Conservation (phyloP, 2,329 filamentous ascomycete genomes). For the Aspergillaceae sp. region DNA sequence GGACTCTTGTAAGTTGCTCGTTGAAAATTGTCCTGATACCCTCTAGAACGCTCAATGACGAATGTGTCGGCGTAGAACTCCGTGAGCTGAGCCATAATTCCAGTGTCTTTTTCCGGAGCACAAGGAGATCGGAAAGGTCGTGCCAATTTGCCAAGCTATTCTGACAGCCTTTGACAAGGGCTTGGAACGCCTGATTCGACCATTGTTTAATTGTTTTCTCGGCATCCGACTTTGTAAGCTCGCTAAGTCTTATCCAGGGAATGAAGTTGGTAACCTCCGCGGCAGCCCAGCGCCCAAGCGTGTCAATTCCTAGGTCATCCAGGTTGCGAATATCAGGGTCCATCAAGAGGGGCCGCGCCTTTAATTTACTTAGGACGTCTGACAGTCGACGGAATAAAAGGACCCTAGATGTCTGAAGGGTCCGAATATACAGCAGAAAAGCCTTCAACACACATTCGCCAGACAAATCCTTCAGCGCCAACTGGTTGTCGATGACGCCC, state of each 20-base stretch:
- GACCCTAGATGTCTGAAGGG: slow-evolving; percentile 66
- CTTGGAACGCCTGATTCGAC: slow-evolving; percentile 53
- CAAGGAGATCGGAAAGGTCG: slow-evolving; percentile 61
- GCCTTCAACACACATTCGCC: slow-evolving; percentile 52
- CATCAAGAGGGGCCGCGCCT: slow-evolving; percentile 61
- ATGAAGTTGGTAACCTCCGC: slow-evolving; percentile 78
- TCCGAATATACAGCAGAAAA: slow-evolving; percentile 65
- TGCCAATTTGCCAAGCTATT: slow-evolving; percentile 51
- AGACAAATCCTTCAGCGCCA: slow-evolving; percentile 46
- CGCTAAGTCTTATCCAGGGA: slow-evolving; percentile 77
- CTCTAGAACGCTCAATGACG: slow-evolving; percentile 57
- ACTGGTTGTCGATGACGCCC: slow-evolving; percentile 56
- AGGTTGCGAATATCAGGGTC: slow-evolving; percentile 58
- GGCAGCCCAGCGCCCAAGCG: slow-evolving; percentile 70
- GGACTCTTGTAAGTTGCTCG: slow-evolving; percentile 53
- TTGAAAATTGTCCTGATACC: slow-evolving; percentile 62
- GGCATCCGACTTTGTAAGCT: slow-evolving; percentile 54
- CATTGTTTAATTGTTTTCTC: slow-evolving; percentile 55
- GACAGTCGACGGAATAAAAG: slow-evolving; percentile 65
- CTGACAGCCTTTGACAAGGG: slow-evolving; percentile 54
- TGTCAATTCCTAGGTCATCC: slow-evolving; percentile 65
- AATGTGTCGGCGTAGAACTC: slow-evolving; percentile 50
- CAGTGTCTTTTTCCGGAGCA: slow-evolving; percentile 60
- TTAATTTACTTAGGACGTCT: slow-evolving; percentile 60
- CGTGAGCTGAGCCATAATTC: slow-evolving; percentile 64